Evolutionary conservation across 352 stramenopile species (phyloP), one percentile per base, ranked within the genome.

Genomic region (Phytophthora kernoviae): DNA sequence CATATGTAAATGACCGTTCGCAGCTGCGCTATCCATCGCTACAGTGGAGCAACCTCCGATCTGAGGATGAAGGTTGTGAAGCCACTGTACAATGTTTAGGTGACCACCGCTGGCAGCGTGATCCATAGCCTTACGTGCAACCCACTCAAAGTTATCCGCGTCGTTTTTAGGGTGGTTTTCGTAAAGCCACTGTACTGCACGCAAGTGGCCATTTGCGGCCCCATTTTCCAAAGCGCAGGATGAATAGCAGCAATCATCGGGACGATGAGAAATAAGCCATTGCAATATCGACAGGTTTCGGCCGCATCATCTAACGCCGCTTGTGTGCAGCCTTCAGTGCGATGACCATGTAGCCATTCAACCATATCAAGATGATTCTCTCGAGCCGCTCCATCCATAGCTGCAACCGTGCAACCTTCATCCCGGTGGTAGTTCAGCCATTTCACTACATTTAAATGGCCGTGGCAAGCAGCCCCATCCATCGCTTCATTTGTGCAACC

Each of bases 21-120:
- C 41, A 37, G 65, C 65, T 22, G 71, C 71, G 17, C 59, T 60
- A 44, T 80, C 64, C 36, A 80, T 58, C 15, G 71, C 71, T 27
- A 54, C 62, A 5, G 54, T 62, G 6, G 66, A 66, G 26, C 68
- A 75, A 44, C 59, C 59, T 24, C 62, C 56, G 12, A 58, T 12
- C 45, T 75, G 59, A n/a, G 42, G 41, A 12, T 54, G 64, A 49
- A 21, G 50, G 8, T 59, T 32, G 11, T 80, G 68, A 21, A 80
- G 50, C 58, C 58, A 80, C 26, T 60, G 58, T 1, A 73, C 68
- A 2, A 80, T 67, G 3, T 66, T 50, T 22, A 80, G 33, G 11
- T 74, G 65, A 0, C 71, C 68, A 42, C 57, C 50, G 6, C 52
- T 70, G 2, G 71, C 64, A 6, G 71, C 71, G 11, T 52, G 34